Conservation (phyloP, 2,329 filamentous ascomycete species). For the Fusarium miscanthi region DNA sequence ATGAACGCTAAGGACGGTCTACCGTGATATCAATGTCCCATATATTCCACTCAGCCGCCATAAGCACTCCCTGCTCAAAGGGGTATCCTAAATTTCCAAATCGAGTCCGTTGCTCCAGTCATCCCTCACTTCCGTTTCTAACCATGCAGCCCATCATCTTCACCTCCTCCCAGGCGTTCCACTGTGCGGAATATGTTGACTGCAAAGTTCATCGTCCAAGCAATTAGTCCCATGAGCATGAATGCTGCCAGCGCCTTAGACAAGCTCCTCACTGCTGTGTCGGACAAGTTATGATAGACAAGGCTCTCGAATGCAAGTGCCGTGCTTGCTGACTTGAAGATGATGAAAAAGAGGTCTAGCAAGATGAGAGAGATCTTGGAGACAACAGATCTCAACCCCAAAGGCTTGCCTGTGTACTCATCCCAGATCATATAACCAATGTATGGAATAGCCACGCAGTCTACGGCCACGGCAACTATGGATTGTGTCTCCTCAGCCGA, state of each 20-base stretch:
- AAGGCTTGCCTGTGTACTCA: constrained; percentile 93
- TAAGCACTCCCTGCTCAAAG: constrained; percentile 33
- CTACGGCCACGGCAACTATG: constrained; percentile 88
- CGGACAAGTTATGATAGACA: constrained; percentile 63
- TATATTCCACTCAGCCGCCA: constrained; percentile 16
- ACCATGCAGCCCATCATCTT: constrained; percentile 51
- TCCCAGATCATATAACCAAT: constrained; percentile 95
- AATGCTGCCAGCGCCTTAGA: constrained; percentile 79
- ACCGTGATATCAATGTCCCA: constrained; percentile 20
- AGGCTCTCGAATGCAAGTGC: constrained; percentile 89
- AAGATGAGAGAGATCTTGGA: constrained; percentile 92
- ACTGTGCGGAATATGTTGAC: constrained; percentile 83
- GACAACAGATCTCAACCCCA: constrained; percentile 84
- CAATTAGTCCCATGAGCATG: constrained; percentile 81
- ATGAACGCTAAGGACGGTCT: constrained; percentile 34
- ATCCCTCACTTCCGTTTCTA: constrained; percentile 10
- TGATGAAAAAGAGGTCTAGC: constrained; percentile 94
- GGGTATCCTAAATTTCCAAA: constrained; percentile 35
- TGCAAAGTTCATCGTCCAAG: constrained; percentile 92
- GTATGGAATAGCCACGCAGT: constrained; percentile 89
- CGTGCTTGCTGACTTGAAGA: constrained; percentile 94
- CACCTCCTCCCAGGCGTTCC: constrained; percentile 68
- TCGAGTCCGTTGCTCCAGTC: constrained; percentile 7
- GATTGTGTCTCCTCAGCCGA: constrained; percentile 77
- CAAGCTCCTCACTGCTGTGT: constrained; percentile 60